Base-by-base conservation (phyloP, 768 basidiomycete genomes). In the Termitomyces sp. region DNA sequence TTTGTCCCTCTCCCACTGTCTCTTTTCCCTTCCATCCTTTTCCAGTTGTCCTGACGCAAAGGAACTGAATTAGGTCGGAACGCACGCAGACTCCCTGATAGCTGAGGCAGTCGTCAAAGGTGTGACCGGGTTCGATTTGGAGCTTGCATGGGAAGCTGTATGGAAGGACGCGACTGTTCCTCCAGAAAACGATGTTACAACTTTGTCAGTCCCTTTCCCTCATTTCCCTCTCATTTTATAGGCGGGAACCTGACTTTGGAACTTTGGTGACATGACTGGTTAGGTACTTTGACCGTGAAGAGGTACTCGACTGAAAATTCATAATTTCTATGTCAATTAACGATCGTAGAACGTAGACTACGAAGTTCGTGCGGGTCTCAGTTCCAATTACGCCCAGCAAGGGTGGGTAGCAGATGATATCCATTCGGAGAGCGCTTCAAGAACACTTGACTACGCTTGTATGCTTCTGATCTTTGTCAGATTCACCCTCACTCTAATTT, bases 391-490 rank as follows among this genome's bases (percentile, higher is more conserved):
- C 24, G 59, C 73, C 10, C 66, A 76, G 26, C 77, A 80, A 18
- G 90, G 89, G 8, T 93, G 85, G 83, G 90, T 92, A 1, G 90
- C 87, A 1, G 78, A 84, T 54, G 89, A 93, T 60, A 69, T 88
- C 18, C 90, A 92, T 66, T 87, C 88, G 0, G 90, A 92, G 65
- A 82, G 89, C 30, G 90, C 80, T 14, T 90, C 88, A 16, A 77
- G 90, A 48, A 93, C 89, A 0, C 75, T 92, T 6, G 89, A 85
- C 64, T 92, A 91, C 66, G 82, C 90, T 0, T 92, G 89, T 89
- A 51, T 24, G 35, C 8, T 6, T 24, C 35, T 5, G 9, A 51
- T 38, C 8, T 4, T 22, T 5, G 20, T 35, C 22, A 18, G 18
- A 16, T 6, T 18, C 2, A 3, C 8, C 2, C 20, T 2, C 12